These are phyloP conservation scores for Colletotrichum sp. DNA, from an alignment of 2,329 filamentous ascomycete genomes.

Conservation along the genomic window DNA sequence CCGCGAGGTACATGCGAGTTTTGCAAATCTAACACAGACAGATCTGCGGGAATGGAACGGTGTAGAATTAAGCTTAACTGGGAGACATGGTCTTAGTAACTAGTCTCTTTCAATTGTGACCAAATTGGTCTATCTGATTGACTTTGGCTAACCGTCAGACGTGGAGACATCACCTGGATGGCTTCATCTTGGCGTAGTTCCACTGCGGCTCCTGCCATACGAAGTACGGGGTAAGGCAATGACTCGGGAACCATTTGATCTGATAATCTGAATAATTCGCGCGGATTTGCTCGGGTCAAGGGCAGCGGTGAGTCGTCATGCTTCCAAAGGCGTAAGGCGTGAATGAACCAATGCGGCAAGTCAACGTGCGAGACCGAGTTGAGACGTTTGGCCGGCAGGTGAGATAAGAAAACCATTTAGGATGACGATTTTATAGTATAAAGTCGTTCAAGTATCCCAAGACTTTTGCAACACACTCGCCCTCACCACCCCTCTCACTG, in stretches of 20 bases:
- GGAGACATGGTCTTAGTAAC: not conserved
- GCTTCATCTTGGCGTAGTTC: not conserved
- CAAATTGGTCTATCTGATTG: not conserved
- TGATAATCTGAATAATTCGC: not conserved
- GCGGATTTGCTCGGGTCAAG: not conserved
- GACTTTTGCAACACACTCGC: not conserved
- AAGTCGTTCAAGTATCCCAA: not conserved
- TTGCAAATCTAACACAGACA: not conserved
- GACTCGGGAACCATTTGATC: not conserved
- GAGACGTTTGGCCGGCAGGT: not conserved
- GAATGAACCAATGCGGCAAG: not conserved
- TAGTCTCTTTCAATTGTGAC: not conserved
- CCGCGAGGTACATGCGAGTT: not conserved
- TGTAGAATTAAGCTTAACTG: not conserved
- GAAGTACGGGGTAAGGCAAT: not conserved
- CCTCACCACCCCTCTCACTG: not conserved
- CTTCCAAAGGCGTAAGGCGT: not conserved
- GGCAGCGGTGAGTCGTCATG: not conserved
- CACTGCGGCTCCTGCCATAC: not conserved
- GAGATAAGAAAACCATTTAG: not conserved
- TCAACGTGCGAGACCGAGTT: not conserved
- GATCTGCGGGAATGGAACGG: not conserved
- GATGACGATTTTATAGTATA: not conserved
- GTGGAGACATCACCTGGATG: not conserved
- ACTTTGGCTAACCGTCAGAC: not conserved